These are phyloP conservation scores for Sordaria brevicollis DNA, from an alignment of 495 filamentous ascomycete genomes.

Conservation along the genomic window DNA sequence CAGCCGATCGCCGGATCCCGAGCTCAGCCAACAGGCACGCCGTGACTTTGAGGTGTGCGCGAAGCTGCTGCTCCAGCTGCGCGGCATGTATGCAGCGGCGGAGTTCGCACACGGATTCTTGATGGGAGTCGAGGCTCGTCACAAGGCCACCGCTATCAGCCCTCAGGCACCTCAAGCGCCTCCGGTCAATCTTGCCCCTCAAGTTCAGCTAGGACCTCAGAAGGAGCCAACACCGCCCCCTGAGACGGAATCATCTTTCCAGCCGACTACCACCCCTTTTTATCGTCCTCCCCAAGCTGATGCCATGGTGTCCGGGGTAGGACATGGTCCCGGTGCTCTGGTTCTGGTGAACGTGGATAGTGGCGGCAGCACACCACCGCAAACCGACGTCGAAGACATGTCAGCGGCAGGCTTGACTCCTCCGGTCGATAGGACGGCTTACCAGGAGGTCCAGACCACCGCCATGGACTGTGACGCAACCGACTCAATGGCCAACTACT, in stretches of 20 bases:
- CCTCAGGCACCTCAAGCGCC: not conserved
- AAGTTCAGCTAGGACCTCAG: not conserved
- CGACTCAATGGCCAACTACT: not conserved
- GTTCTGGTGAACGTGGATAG: not conserved
- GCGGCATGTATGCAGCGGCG: conserved; percentile 77
- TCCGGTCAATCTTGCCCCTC: not conserved
- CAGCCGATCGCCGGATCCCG: conserved; percentile 66
- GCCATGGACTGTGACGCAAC: not conserved
- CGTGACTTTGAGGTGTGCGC: conserved; percentile 79
- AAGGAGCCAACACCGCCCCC: not conserved
- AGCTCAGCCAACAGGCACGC: conserved; percentile 54
- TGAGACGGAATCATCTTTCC: not conserved
- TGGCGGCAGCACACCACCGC: not conserved
- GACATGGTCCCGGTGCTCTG: not conserved
- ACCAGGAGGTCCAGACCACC: not conserved
- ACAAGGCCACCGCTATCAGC: not conserved
- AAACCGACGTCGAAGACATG: not conserved
- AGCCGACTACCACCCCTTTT: not conserved
- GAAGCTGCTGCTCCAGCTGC: conserved; percentile 67
- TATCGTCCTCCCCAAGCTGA: not conserved
- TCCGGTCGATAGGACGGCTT: not conserved
- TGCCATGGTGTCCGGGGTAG: not conserved
- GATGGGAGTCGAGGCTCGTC: conserved; percentile 42
- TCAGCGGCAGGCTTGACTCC: not conserved
- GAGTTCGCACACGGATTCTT: conserved; percentile 81